Conservation (phyloP, 345 rosid genomes). For the Pistacia integerrima region DNA sequence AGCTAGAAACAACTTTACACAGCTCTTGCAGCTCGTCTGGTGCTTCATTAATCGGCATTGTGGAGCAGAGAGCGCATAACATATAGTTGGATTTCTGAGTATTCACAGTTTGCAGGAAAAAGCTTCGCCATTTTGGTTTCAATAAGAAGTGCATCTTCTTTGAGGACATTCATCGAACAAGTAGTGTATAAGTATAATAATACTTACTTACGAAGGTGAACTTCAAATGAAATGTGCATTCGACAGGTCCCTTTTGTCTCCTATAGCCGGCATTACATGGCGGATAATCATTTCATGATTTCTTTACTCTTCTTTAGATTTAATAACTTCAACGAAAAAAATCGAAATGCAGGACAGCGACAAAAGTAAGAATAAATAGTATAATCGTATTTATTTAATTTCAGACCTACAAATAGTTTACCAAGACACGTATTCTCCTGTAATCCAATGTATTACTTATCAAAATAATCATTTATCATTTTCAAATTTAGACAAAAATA, state of each 20-base stretch:
- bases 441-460: too few species aligned
- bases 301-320: too few species aligned
- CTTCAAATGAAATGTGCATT: too few species aligned
- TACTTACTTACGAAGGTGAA: background rate
- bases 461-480: too few species aligned
- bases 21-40: constrained; percentile 42
- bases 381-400: too few species aligned
- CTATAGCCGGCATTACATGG: background rate
- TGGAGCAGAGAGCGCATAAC: constrained; percentile 25
- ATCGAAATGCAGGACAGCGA: background rate
- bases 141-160: constrained; percentile 34
- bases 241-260: background rate
- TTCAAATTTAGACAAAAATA: too few species aligned
- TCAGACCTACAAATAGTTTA: too few species aligned
- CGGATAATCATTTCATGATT: background rate
- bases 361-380: background rate
- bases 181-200: constrained; percentile 4
- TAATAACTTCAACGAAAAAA: too few species aligned
- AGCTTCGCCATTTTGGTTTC: constrained; percentile 23
- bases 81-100: constrained; percentile 12
- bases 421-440: too few species aligned
- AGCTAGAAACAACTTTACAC: constrained; percentile 50
- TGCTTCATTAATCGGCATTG: constrained; percentile 16
- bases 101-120: constrained; percentile 13
- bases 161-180: constrained; percentile 54